Base-by-base conservation (phyloP, 2,329 filamentous ascomycete species). In the Fusarium anthophilum region DNA sequence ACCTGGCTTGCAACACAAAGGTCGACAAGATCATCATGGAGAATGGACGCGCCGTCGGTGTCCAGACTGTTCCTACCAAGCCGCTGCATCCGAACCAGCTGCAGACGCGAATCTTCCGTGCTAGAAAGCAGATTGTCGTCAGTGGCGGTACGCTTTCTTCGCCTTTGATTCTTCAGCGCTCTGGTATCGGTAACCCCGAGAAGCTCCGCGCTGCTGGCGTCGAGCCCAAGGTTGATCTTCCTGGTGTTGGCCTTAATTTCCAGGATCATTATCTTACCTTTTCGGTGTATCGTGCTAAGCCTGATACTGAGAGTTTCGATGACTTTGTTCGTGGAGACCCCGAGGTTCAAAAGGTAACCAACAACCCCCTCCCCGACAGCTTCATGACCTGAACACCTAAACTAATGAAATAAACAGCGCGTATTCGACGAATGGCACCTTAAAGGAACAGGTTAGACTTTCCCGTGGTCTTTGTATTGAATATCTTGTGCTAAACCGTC, bases 381-480 rank as follows among this genome's bases (percentile, higher is more conserved):
- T 28, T 0, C 20, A 14, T 48, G 14, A 48, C 13, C 11, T n/a
- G 45, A 30, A 24, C 14, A 24, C 8, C 4, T 12, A 48, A 11
- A 32, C 63, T 68, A 24, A 68, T n/a, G 11, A 24, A 9, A 7
- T 14, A 8, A 32, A n/a, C 35, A 88, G 87, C 83, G 72, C 14
- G 91, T 95, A 13, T 95, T 90, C 69, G 88, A 94, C 3, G 92
- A 95, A 80, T 95, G 93, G 93, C 91, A 94, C 69, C 82, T 91
- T n/a, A n/a, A n/a, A n/a, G n/a, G n/a, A n/a, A n/a, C 32, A 32
- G 32, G 32, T 32, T 1, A 32, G 32, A 1, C 32, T 32, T 32
- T 32, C 13, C 7, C 13, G 13, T 14, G 32, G 13, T 14, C 5
- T 32, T 14, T 32, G 13, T 14, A 32, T 32, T 32, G 32, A 14